Conservation (phyloP, 768 basidiomycete genomes). For the Cantharellus anzutake region DNA sequence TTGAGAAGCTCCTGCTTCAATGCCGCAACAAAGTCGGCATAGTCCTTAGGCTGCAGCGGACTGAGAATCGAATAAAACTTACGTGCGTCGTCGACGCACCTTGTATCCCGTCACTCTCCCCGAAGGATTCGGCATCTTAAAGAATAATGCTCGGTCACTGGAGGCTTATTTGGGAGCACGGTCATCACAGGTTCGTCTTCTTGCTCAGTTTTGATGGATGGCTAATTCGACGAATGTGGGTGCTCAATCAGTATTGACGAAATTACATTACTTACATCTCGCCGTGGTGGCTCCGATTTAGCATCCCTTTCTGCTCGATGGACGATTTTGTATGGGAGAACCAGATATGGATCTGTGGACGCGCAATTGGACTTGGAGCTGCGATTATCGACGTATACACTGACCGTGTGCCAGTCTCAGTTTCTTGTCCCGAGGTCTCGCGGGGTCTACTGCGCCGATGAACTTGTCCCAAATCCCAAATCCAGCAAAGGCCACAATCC, state of each 20-base stretch:
- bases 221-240: too few relatives aligned
- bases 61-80: neutral
- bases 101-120: neutral
- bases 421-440: neutral
- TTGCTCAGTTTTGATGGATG: neutral
- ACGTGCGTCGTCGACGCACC: neutral
- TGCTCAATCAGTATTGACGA: too few relatives aligned
- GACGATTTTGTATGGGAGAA: neutral
- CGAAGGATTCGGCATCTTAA: neutral
- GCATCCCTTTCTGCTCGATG: neutral
- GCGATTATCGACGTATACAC: neutral
- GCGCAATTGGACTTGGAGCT: neutral
- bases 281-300: neutral
- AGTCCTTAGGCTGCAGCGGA: neutral
- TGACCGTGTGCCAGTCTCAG: neutral
- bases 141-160: neutral
- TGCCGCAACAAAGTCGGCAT: neutral
- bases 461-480: neutral
- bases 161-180: neutral
- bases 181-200: neutral
- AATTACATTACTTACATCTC: neutral
- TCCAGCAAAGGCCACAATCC: neutral
- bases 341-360: neutral
- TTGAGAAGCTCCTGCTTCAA: neutral
- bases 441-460: neutral